Base-by-base conservation (phyloP, 148 eudicot species). In the Rhododendron henanense region DNA sequence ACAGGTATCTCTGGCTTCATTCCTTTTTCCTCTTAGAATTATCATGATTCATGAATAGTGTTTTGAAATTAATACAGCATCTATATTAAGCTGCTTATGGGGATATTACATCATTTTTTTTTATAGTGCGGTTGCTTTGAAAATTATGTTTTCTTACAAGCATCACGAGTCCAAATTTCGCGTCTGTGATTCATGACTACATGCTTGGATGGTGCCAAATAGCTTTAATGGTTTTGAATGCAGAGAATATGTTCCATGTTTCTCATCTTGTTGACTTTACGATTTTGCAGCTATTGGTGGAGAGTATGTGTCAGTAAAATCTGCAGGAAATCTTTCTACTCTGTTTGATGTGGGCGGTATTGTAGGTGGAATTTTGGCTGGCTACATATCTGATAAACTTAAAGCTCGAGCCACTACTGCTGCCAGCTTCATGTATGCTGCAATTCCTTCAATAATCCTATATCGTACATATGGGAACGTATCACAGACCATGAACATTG, bases 301-400 rank as follows among this genome's bases (percentile, higher is more conserved):
- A 67, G 93, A 93, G 84, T 91, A 91, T 51, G 87, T 95, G 78
- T 97, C 99, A 2, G 98, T 94, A 45, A 92, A 94, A 87, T 92
- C 98, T 69, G 99, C 99, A 6, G 99, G 99, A 83, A 97, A 97
- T 81, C 98, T 97, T 16, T 97, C 99, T 15, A 97, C 99, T 57
- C 87, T 97, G 51, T 97, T 97, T 73, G 99, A 97, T 81, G 98
- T 95, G 37, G 99, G 99, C 37, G 99, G 99, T 63, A 94, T 97
- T 4, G 88, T 97, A 44, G 99, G 99, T 15, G 99, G 99, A 78
- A 93, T 97, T 75, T 39, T 97, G 51, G 98, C 99, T 53, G 99
- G 99, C 81, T 92, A 93, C 84, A 89, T 95, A 85, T 97, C 99
- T 63, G 99, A 97, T 88, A 94, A 92, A 86, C 92, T 95, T 31